Evolutionary conservation across 192 early-diverging fungal species (phyloP).

Genomic region (Funneliformis geosporum): DNA sequence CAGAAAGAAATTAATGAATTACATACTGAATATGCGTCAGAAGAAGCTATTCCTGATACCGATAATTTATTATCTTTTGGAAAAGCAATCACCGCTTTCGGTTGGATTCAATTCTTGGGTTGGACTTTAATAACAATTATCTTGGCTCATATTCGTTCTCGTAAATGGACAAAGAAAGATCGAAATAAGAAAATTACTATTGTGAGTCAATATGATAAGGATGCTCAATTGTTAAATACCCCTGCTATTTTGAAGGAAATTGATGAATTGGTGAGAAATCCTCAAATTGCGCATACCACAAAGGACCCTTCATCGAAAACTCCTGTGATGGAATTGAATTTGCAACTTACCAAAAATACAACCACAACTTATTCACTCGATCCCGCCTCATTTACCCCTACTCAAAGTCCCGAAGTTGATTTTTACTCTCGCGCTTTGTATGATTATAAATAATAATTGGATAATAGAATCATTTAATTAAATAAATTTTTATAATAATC

Average conservation of each 20-base stretch:
- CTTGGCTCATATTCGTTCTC: neutral
- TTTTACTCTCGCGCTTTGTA: neutral
- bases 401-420: neutral
- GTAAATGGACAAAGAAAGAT: conserved; percentile 1
- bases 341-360: neutral
- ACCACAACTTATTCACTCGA: neutral
- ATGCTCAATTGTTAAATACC: neutral
- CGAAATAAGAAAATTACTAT: neutral
- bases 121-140: neutral
- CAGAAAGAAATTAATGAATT: too few relatives aligned
- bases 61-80: neutral
- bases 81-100: neutral
- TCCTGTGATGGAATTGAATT: neutral
- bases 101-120: neutral
- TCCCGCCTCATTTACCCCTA: neutral
- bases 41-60: neutral
- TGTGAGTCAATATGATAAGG: neutral
- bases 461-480: too few relatives aligned
- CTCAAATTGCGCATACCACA: neutral
- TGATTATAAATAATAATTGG: neutral
- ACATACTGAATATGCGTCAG: too few relatives aligned
- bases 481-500: too few relatives aligned
- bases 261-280: neutral
- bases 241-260: neutral
- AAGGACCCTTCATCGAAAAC: neutral